phyloP scores from a whole-genome alignment of 306 rosid genomes.

The Pyrus betulifolia region DNA sequence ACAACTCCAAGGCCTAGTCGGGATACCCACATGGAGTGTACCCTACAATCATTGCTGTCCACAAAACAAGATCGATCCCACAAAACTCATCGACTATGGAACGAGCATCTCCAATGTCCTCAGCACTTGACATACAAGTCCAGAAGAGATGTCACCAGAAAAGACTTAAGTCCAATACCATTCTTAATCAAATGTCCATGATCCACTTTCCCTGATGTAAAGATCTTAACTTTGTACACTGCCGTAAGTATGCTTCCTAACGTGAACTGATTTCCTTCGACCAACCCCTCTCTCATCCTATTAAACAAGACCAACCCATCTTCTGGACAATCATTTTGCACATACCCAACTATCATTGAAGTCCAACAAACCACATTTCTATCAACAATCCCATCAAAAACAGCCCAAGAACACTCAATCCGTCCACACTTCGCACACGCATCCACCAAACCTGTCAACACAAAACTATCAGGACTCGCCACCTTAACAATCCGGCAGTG shows the following conservation, averaged over 20 bases:
- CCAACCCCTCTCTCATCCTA: constrained; percentile 51
- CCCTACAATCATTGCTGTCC: constrained; percentile 87
- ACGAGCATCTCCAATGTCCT: constrained; percentile 52
- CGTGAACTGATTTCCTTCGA: constrained; percentile 48
- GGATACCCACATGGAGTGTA: constrained; percentile 54
- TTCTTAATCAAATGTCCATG: constrained; percentile 54
- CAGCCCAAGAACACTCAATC: constrained; percentile 18
- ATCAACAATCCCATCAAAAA: constrained; percentile 47
- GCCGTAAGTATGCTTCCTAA: constrained; percentile 50
- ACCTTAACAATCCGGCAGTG: constrained; percentile 56
- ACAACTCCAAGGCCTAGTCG: constrained; percentile 42
- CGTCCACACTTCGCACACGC: constrained; percentile 45
- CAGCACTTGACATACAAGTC: constrained; percentile 70
- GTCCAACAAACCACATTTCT: constrained; percentile 65
- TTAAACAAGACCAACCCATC: constrained; percentile 53
- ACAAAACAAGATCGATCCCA: constrained; percentile 43
- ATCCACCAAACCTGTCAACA: constrained; percentile 46
- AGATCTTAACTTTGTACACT: constrained; percentile 41
- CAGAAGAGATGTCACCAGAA: constrained; percentile 45
- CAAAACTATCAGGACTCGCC: constrained; percentile 36
- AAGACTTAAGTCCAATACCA: constrained; percentile 30
- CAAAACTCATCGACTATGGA: constrained; percentile 44
- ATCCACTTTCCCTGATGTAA: constrained; percentile 77
- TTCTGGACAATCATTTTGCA: constrained; percentile 50
- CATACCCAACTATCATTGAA: constrained; percentile 68